phyloP scores from a whole-genome alignment of 768 basidiomycete genomes.

The Leucogyrophana mollusca region DNA sequence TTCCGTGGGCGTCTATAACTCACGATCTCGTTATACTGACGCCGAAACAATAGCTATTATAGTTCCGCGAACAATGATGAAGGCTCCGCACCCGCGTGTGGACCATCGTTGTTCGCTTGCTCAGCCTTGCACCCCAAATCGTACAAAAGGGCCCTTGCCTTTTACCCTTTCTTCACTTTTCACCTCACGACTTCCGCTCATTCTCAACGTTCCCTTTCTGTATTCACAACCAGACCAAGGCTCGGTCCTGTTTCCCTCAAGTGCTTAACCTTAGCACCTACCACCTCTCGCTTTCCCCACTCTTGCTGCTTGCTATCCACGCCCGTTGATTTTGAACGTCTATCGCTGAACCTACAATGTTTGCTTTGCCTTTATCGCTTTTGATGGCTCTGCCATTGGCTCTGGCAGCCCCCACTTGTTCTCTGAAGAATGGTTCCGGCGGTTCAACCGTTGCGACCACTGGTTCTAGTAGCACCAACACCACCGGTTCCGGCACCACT shows the following conservation, averaged over 20 bases:
- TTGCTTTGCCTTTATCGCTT: constrained; percentile 18
- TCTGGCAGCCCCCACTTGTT: constrained; percentile 27
- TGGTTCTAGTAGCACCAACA: constrained; percentile 3
- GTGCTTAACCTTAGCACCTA: constrained; percentile 6
- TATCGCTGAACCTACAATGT: constrained; percentile 10
- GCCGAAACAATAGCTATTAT: too few relatives aligned
- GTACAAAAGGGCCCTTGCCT: too few relatives aligned
- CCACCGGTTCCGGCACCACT: constrained; percentile 1
- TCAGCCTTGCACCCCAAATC: too few relatives aligned
- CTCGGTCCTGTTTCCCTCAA: background rate
- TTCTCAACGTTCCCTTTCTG: too few relatives aligned
- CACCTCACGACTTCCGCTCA: too few relatives aligned
- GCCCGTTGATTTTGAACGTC: constrained; percentile 1
- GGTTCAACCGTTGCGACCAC: background rate
- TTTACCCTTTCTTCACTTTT: too few relatives aligned
- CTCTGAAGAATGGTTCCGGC: constrained; percentile 9
- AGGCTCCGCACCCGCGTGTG: too few relatives aligned
- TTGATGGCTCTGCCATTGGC: constrained; percentile 21
- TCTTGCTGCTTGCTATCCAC: constrained; percentile 1
- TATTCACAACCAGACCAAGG: too few relatives aligned
- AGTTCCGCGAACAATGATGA: too few relatives aligned
- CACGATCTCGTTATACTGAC: too few relatives aligned
- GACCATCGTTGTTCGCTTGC: too few relatives aligned
- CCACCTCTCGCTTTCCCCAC: constrained; percentile 3
- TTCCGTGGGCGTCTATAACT: too few relatives aligned